Percentiles rank a stretch among this genome's conserved stretches.
Conservation (phyloP, 2,329 filamentous ascomycete species). For the Fusarium verticillioides region DNA sequence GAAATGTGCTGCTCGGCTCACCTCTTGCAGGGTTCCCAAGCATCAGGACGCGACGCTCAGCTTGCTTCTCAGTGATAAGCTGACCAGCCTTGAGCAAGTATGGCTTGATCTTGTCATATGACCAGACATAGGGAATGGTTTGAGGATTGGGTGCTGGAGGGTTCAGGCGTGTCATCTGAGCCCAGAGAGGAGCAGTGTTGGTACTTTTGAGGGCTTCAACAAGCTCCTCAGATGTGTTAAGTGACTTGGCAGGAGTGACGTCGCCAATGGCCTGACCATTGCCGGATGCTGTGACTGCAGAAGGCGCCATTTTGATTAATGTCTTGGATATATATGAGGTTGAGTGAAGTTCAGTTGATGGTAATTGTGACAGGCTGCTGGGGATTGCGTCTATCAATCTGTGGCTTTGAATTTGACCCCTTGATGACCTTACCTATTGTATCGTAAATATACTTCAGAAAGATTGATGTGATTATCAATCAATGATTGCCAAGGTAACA, state of each 20-base stretch:
- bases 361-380: fast-evolving
- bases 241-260: not conserved
- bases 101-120: slow-evolving; percentile 49
- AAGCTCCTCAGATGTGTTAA: not conserved
- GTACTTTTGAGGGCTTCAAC: not conserved
- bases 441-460: not conserved
- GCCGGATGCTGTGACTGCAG: fast-evolving
- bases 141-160: slow-evolving; percentile 58
- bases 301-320: not conserved
- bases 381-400: too few species aligned
- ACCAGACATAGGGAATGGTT: slow-evolving; percentile 52
- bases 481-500: not conserved
- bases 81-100: slow-evolving; percentile 48
- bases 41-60: slow-evolving; percentile 56
- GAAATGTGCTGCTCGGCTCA: slow-evolving; percentile 44
- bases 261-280: fast-evolving
- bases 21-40: slow-evolving; percentile 55
- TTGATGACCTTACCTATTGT: not conserved
- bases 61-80: slow-evolving; percentile 51
- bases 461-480: not conserved
- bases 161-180: slow-evolving; percentile 58
- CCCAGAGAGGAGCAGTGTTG: slow-evolving; percentile 55
- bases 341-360: not conserved
- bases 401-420: not conserved
- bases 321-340: fast-evolving